Evolutionary conservation across 768 basidiomycete genomes (phyloP), one percentile per base, ranked within the genome.

Genomic region (Coprinopsis marcescibilis): DNA sequence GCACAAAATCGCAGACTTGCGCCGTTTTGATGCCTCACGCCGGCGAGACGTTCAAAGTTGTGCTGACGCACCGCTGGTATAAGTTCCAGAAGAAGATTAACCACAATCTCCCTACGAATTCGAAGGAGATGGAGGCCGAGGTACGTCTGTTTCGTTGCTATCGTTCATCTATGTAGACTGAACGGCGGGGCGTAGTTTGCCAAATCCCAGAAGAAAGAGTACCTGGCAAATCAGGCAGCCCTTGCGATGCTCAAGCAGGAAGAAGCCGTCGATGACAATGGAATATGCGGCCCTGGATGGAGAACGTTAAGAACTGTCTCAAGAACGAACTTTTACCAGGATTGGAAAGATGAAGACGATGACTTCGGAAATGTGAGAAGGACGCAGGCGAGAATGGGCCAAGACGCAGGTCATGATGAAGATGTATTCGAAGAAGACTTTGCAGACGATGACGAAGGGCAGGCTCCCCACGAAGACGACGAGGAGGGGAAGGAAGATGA

Each of bases 11-110:
- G 21, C 78, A 80, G 56, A 85, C 82, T 6, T 80, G 86, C 52
- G 88, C 81, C 4, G 81, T 91, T 65, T 85, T 93, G 65, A 87
- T 90, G 81, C 85, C 87, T 26, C 80, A 83, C 13, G 81, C 81
- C 46, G 81, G 82, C 57, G 81, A 89, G 48, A 73, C 83, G 29
- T 93, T 94, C 73, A 83, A 88, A 59, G 90, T 93, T 64, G 84
- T 94, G 10, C 85, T 89, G 11, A 81, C 88, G 4, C 80, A 89
- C 60, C 76, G 90, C 36, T 93, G 88, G 87, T 94, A 93, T 73
- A 90, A 89, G 64, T 92, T 92, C 60, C 88, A 88, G 66, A 90
- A 89, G 72, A 82, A 81, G 55, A 75, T 86, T 33, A 84, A 81
- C 56, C 81, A 89, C 56, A 75, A 80, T 57, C 67, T 88, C 13